Conservation (phyloP, 306 rosid species). For the Quercus dentata region DNA sequence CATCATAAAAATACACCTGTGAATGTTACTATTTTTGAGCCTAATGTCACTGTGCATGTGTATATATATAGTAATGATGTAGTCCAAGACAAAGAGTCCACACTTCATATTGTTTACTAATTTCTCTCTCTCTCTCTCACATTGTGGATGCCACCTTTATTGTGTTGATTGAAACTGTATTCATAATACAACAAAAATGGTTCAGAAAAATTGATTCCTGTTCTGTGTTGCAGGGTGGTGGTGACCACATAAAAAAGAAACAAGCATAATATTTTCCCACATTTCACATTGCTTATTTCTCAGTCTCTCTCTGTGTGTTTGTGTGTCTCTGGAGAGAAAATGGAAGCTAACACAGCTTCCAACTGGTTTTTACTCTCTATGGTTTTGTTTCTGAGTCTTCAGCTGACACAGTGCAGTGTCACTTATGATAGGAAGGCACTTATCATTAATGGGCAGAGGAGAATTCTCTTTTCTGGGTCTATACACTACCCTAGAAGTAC, state of each 20-base stretch:
- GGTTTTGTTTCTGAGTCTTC: slow-evolving; percentile 35
- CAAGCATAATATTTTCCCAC: not conserved
- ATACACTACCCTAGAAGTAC: slow-evolving; percentile 98
- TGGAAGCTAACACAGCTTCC: slow-evolving; percentile 57
- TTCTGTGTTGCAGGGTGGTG: not conserved
- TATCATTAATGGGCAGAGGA: slow-evolving; percentile 80
- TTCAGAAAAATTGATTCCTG: not conserved
- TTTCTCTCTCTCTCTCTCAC: not conserved
- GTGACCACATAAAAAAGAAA: not conserved
- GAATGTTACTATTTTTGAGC: not conserved
- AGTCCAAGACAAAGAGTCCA: not conserved
- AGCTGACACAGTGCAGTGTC: slow-evolving; percentile 51
- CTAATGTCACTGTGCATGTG: not conserved
- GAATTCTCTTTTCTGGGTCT: slow-evolving; percentile 86
- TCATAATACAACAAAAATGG: not conserved
- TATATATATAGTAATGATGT: not conserved
- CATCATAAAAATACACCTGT: not conserved
- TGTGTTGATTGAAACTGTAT: not conserved
- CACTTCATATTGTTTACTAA: not conserved
- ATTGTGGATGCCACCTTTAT: not conserved
- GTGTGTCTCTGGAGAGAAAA: slow-evolving; percentile 10
- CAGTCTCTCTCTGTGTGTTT: not conserved
- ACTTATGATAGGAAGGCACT: slow-evolving; percentile 79
- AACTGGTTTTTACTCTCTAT: slow-evolving; percentile 39
- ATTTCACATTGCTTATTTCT: not conserved